These are phyloP conservation scores for Trametes coccinea DNA, from an alignment of 768 basidiomycete species.

Conservation along the genomic window DNA sequence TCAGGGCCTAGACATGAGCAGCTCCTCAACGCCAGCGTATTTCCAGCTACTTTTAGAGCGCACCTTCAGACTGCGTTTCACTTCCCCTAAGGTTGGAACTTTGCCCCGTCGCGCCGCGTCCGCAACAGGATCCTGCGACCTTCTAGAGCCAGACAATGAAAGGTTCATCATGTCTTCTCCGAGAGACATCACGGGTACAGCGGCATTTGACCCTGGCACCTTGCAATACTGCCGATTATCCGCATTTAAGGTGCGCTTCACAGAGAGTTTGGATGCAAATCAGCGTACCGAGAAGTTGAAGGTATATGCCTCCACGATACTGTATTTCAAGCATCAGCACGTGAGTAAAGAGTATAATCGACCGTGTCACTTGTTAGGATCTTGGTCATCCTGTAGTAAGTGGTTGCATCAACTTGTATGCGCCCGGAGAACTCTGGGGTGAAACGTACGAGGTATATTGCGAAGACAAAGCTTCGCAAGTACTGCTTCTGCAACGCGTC, in stretches of 20 bases:
- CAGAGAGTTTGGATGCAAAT: not conserved
- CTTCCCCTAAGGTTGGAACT: constrained; percentile 74
- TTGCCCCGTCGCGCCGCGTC: constrained; percentile 60
- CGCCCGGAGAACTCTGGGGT: not conserved
- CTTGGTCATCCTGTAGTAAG: constrained; percentile 65
- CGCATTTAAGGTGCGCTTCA: no score
- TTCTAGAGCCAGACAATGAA: constrained; percentile 39
- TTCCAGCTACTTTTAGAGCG: not conserved
- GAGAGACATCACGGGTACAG: constrained; percentile 74
- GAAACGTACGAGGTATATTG: constrained; percentile 70
- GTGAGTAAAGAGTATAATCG: constrained; percentile 25
- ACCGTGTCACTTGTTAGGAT: constrained; percentile 74
- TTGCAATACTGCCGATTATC: constrained; percentile 57
- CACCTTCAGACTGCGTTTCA: constrained; percentile 78
- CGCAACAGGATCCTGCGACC: constrained; percentile 54
- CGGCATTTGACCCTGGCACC: constrained; percentile 56
- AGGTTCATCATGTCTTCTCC: constrained; percentile 58
- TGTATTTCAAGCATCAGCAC: constrained; percentile 28
- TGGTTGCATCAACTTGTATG: constrained; percentile 4
- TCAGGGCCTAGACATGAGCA: constrained; percentile 50
- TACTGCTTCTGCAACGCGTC: constrained; percentile 85
- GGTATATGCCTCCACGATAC: constrained; percentile 86
- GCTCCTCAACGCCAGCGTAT: not conserved
- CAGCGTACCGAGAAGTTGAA: constrained; percentile 74
- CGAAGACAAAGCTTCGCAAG: constrained; percentile 83